Base-by-base conservation (phyloP, 768 basidiomycete species). In the Artomyces pyxidatus region DNA sequence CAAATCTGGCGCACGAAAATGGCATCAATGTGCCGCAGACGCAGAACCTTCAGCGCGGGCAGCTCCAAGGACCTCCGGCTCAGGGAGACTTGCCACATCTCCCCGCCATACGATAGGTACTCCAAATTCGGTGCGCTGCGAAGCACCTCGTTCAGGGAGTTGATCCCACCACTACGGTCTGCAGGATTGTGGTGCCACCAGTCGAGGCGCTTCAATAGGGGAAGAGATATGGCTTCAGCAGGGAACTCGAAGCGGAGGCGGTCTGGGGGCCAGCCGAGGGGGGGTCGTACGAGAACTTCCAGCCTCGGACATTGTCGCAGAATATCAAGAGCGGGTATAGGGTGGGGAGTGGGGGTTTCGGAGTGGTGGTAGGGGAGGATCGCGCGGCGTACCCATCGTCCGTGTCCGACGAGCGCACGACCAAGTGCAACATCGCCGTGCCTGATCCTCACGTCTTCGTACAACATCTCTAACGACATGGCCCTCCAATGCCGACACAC, bases 171-270 rank as follows among this genome's bases (percentile, higher is more conserved):
- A 16, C 78, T 71, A 39, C 77, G 71, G 32, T 78, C 75, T 19
- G 83, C 82, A 30, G 64, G 60, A 51, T 62, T 66, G 54, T 76
- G 61, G 57, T 83, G 74, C 79, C 80, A 84, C 81, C 82, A 85
- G 42, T 85, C 82, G 26, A 86, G 70, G 23, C 81, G 76, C 38
- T 72, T 75, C 35, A 86, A 67, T 19, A 75, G 74, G 19, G 69
- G 65, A 12, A 83, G 53, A 3, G 71, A 59, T 3, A 78, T 62
- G 47, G 63, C 67, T 12, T 69, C 69, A 9, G 73, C 70, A 48
- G 77, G 75, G 58, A 75, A 78, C 23, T 81, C 76, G 63, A 76
- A 85, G 28, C 63, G 67, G 12, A 73, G 60, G 7, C 56, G 47
- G 17, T 60, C 50, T 17, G 45, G 51, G 27, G 56, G 44, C 16